Evolutionary conservation across 805 yeast species (phyloP).

Genomic region (Candida tallmaniae): DNA sequence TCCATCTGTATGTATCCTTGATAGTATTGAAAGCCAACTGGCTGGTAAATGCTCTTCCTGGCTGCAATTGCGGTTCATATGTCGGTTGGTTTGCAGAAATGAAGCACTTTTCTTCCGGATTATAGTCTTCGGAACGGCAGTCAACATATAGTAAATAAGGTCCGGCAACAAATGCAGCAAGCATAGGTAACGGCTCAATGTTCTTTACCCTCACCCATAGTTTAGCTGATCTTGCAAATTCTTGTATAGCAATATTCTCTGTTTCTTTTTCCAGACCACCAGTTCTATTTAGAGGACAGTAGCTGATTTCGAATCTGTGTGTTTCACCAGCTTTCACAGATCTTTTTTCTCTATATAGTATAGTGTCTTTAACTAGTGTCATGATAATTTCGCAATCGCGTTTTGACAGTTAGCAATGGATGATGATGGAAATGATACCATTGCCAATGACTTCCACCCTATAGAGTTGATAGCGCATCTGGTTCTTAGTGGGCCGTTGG

Average conservation of each 20-base stretch:
- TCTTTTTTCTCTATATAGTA: slow-evolving; percentile 32
- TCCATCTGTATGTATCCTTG: slow-evolving; percentile 63
- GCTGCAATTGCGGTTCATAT: slow-evolving; percentile 65
- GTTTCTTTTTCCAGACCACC: too few relatives aligned
- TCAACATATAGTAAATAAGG: slow-evolving; percentile 86
- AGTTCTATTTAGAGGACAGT: too few relatives aligned
- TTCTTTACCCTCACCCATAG: slow-evolving; percentile 63
- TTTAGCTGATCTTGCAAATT: slow-evolving; percentile 8
- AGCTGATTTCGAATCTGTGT: slow-evolving; percentile 51
- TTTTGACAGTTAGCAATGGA: background rate
- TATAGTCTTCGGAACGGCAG: slow-evolving; percentile 63
- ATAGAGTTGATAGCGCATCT: slow-evolving; percentile 57
- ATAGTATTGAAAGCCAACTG: slow-evolving; percentile 64
- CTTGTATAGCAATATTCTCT: background rate
- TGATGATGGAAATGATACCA: background rate
- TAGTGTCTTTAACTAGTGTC: background rate
- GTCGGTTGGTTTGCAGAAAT: slow-evolving; percentile 75
- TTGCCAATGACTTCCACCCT: slow-evolving; percentile 44
- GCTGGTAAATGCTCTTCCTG: slow-evolving; percentile 59
- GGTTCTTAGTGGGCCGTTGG: slow-evolving; percentile 50
- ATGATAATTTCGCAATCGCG: background rate
- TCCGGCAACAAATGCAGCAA: slow-evolving; percentile 86
- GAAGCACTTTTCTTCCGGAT: slow-evolving; percentile 48
- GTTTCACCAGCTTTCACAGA: slow-evolving; percentile 57
- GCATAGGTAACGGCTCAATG: slow-evolving; percentile 61